Evolutionary conservation across 2,329 filamentous ascomycete genomes (phyloP), one percentile per base, ranked within the genome.

Genomic region (Phialemoniopsis sp.): DNA sequence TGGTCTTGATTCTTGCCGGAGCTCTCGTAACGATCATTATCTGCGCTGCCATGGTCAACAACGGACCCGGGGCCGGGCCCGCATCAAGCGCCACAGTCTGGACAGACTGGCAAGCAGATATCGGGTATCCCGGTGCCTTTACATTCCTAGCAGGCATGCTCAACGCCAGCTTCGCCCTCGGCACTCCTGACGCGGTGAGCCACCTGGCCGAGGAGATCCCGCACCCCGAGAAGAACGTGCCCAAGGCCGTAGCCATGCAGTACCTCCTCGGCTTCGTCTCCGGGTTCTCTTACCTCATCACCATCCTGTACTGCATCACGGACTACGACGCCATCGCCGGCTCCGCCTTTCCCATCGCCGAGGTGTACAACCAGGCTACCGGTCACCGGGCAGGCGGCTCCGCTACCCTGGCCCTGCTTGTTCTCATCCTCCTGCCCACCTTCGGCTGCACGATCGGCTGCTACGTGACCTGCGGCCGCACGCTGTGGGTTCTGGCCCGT

Each of bases 131-230:
- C 0, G 47, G 65, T 26, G 64, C 63, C 0, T 64, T 69, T 40
- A 64, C 68, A 3, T 68, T 68, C 35, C 51, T 63, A 4, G 53
- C 56, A 1, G 63, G 63, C 2, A 67, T 67, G 63, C 56, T 66
- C n/a, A 87, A 87, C 49, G 83, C 81, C 10, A 82, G 82, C 4
- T 87, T 78, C 53, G 75, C 77, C 33, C 76, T 87, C 10, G 84
- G 82, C 7, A 76, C 78, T 2, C 76, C 80, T 1, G 83, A 87
- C 52, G 76, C 78, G 35, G 75, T 79, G 2, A 76, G 76, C 2
- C 82, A 85, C 52, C 55, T 85, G 31, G 75, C 78, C 0, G 81
- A 86, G 55, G 81, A 85, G 55, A 81, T 84, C 31, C 78, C 68
- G 0, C 45, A 63, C 32, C 70, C 72, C 0, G 59, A 62, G 36